Percentiles rank a stretch among this genome's conserved stretches.
These are phyloP conservation scores for Ramicandelaber brevisporus DNA, from an alignment of 192 early-diverging fungal genomes.

Conservation along the genomic window DNA sequence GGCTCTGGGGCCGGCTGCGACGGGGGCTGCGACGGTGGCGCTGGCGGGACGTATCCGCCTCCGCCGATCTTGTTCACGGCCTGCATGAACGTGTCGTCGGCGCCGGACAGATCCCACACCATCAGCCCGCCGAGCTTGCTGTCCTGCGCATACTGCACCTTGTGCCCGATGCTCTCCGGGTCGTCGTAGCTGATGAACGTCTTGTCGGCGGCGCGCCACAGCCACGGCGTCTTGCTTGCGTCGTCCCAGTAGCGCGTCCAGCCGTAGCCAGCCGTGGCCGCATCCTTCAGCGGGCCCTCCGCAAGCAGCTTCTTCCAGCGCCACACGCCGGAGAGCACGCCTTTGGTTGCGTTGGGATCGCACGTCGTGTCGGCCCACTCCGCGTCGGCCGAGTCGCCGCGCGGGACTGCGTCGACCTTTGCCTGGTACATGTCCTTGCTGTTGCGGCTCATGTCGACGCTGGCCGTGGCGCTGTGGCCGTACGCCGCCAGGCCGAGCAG, in stretches of 20 bases:
- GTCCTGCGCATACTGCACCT: slow-evolving; percentile 12
- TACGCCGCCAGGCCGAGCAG: slow-evolving; percentile 25
- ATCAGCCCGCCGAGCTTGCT: slow-evolving; percentile 32
- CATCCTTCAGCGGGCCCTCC: slow-evolving; percentile 17
- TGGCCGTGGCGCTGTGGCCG: slow-evolving; percentile 13
- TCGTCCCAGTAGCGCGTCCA: slow-evolving; percentile 41
- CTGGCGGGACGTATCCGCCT: too few species aligned
- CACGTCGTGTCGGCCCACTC: too few species aligned
- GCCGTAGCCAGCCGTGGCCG: slow-evolving; percentile 18
- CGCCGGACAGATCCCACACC: slow-evolving; percentile 41
- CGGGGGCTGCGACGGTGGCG: too few species aligned
- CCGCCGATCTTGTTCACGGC: too few species aligned
- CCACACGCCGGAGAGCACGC: slow-evolving; percentile 36
- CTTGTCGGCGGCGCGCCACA: slow-evolving; percentile 27
- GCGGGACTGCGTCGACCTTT: slow-evolving; percentile 2
- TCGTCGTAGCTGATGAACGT: slow-evolving; percentile 41
- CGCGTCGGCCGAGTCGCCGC: too few species aligned
- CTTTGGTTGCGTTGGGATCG: slow-evolving; percentile 19
- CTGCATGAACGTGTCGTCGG: too few species aligned
- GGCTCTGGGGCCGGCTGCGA: too few species aligned
- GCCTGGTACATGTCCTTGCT: neutral
- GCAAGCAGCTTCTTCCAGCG: slow-evolving; percentile 30
- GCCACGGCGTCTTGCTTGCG: slow-evolving; percentile 34
- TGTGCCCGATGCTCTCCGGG: slow-evolving; percentile 13
- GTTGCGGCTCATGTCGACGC: slow-evolving; percentile 4